Evolutionary conservation across 2,329 filamentous ascomycete genomes (phyloP).

Genomic region (Aphanoascus verrucosus): DNA sequence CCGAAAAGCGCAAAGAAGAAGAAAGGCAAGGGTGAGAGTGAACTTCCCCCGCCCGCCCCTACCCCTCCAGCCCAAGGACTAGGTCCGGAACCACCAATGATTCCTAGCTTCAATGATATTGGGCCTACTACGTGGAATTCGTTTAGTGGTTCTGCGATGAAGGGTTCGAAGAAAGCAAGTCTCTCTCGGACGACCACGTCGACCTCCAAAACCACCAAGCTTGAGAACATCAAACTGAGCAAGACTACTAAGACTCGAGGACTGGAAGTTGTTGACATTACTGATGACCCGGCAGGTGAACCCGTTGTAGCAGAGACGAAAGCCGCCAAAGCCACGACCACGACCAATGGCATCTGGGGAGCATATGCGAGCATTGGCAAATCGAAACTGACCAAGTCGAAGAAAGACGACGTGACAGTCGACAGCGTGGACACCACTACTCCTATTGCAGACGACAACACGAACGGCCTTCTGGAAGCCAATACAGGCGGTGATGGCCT

Average conservation of each 20-base stretch:
- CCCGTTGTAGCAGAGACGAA: constrained; percentile 27
- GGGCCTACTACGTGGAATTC: constrained; percentile 33
- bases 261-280: constrained; percentile 19
- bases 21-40: constrained; percentile 36
- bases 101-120: constrained; percentile 21
- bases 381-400: constrained; percentile 7
- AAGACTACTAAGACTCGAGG: constrained; percentile 24
- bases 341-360: constrained; percentile 3
- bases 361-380: constrained; percentile 2
- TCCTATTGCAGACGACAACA: not conserved
- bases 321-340: not conserved
- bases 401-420: not conserved
- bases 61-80: constrained; percentile 39
- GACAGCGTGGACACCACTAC: not conserved
- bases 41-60: constrained; percentile 39
- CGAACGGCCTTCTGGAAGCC: not conserved
- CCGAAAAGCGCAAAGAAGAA: constrained; percentile 42
- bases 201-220: constrained; percentile 18
- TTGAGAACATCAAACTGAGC: constrained; percentile 22
- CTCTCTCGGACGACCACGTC: constrained; percentile 17
- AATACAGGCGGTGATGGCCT: not conserved
- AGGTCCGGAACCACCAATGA: constrained; percentile 29
- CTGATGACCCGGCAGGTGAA: constrained; percentile 27
- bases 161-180: constrained; percentile 35
- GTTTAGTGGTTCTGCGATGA: constrained; percentile 24